Evolutionary conservation across 148 eudicot genomes (phyloP), one percentile per base, ranked within the genome.

Genomic region (Cornus suecica): DNA sequence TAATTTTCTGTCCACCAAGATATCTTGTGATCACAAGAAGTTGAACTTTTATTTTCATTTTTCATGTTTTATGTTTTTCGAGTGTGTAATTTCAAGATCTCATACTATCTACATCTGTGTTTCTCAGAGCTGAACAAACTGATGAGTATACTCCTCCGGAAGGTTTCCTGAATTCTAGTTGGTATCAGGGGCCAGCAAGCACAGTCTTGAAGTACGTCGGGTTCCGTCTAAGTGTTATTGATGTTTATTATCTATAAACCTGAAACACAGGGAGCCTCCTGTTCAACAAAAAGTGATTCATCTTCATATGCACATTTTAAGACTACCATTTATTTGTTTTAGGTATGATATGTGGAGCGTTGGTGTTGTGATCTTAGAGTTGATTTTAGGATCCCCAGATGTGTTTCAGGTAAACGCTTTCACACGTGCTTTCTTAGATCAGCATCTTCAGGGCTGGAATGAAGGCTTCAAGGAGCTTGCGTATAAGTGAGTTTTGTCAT

Each of bases 281-380:
- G 10, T 26, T 37, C 31, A 37, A 67, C 75, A n/a, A 22, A 72
- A 58, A 58, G 7, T 20, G 9, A 25, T 74, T 41, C 77, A 63
- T 37, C 25, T 74, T 67, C 62, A 45, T 48, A 42, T 48, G 58
- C 6, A 20, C 15, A 45, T 18, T 28, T 25, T 34, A 8, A 68
- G 42, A 37, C 42, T 66, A 22, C 61, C 66, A 9, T 29, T 32
- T 65, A 29, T 27, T 69, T 32, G 29, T 32, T 80, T 34, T 82
- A 94, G 99, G 94, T 94, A 94, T 81, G 99, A 94, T 79, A 90
- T 89, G 96, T 94, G 99, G 99, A 94, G 99, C 76, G 92, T 91
- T 65, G 99, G 97, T 58, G 99, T 92, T 73, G 92, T 94, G 62
- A 84, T 92, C 79, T 79, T 94, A 79, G 99, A 94, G 86, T 68